A percentile compares a stretch with the other conserved stretches of the same genome.
phyloP scores from a whole-genome alignment of 306 rosid species.

The Phaseolus lunatus region DNA sequence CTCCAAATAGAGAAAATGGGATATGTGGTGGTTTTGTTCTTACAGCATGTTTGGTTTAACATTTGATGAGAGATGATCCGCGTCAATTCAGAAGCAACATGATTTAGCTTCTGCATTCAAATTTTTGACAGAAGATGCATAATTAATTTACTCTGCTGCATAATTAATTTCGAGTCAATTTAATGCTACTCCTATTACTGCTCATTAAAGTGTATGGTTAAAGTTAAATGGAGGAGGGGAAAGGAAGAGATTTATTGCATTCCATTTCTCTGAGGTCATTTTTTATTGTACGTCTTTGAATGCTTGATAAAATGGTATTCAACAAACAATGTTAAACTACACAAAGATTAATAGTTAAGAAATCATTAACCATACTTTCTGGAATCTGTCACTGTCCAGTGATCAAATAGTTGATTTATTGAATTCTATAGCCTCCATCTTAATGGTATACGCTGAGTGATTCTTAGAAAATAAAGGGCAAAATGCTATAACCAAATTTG shows the following conservation, averaged over 20 bases:
- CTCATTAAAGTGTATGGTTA: neutral
- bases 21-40: conserved; percentile 29
- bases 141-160: neutral
- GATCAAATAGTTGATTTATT: neutral
- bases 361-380: neutral
- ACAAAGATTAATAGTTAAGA: neutral
- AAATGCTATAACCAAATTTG: conserved; percentile 2
- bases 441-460: neutral
- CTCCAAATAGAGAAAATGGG: conserved; percentile 19
- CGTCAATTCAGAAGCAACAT: neutral
- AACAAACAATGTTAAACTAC: neutral
- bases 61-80: neutral
- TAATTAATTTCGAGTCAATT: conserved; percentile 6
- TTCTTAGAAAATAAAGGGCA: neutral
- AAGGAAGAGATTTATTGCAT: neutral
- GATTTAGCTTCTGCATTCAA: neutral
- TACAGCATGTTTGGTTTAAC: neutral
- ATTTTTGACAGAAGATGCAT: neutral
- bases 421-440: neutral
- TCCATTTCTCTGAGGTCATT: neutral
- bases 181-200: neutral
- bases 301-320: neutral
- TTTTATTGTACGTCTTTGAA: neutral
- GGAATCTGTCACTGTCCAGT: conserved; percentile 1
- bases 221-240: neutral